Base-by-base conservation (phyloP, 805 yeast genomes). In the Kodamaea hsintzibuensis region DNA sequence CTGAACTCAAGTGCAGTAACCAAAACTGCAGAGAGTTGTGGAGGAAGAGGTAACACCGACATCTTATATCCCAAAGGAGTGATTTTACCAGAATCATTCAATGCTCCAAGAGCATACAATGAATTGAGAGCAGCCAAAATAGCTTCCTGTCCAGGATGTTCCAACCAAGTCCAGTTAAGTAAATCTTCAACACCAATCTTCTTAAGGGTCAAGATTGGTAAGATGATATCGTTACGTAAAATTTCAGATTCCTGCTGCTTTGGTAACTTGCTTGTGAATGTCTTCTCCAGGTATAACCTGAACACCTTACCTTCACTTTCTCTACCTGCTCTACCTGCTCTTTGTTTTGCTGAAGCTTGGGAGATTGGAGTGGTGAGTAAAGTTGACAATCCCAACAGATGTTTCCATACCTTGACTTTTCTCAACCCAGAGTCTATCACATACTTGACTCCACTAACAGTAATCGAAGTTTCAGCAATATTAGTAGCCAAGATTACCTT, bases 321-420 rank as follows among this genome's bases (percentile, higher is more conserved):
- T 83, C 99, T 90, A 57, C 99, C 99, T n/a, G 99, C 98, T 79
- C 99, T 89, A 68, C 99, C 99, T 46, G 92, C 85, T 71, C 99
- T 78, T 74, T 95, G 99, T 37, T 89, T 82, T 0, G 98, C 99
- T 40, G 96, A 88, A 0, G 98, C 96, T 63, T 88, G 90, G 0
- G 98, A 91, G 18, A 95, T 86, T 1, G 99, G 95, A 0, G 95
- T 91, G 0, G 97, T 92, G 50, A 95, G 73, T 63, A 95, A 80
- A 0, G 98, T 89, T n/a, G 97, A 93, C 35, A 95, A 79, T 0
- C 98, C 98, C 40, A 95, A 73, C 60, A 87, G 91, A 63, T 93
- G 96, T 62, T 95, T 83, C 96, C 98, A 93, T 1, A 93, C 96
- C 60, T 93, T 90, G 7, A 93, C 96, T 65, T 95, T 95, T 54